Base-by-base conservation (phyloP, 1,139 yeast species). In the Geotrichum candidum region DNA sequence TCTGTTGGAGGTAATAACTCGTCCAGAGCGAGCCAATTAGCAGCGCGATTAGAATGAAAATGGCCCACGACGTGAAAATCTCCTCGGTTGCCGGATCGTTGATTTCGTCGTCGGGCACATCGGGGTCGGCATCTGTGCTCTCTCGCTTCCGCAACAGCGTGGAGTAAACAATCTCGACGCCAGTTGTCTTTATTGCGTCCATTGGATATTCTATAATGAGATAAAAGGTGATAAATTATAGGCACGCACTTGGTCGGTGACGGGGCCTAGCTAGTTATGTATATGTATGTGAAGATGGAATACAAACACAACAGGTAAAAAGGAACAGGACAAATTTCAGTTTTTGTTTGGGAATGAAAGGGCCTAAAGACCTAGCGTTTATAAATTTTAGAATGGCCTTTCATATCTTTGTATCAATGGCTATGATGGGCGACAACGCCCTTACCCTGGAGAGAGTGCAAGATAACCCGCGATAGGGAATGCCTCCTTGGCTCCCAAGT, bases 31-130 rank as follows among this genome's bases (percentile, higher is more conserved):
- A 97, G 11, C 91, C 83, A 66, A 95, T 88, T 59, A 95, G 78
- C 58, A 95, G 80, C 63, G 89, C 83, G 60, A 95, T 76, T 66
- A 94, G 80, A 64, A 95, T 95, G 74, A 91, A 92, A 51, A 95
- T 77, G 0, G 99, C 98, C 99, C 99, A 95, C 0, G 97, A 90
- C 10, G 96, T 88, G 73, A 91, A 94, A 69, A 94, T 91, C 74
- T 94, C 99, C 69, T 94, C 97, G 1, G 95, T 86, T n/a, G 91
- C 89, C 0, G 98, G 97, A 70, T 90, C 90, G 18, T 86, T 81
- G 46, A 83, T 86, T 57, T 83, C 86, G 60, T 83, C 88, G 63
- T 83, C 89, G 1, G 76, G 76, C 41, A 72, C 68, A 56, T 72
- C 76, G 5, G 75, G 72, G 64, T 75, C 78, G 0, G 78, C 78